These are phyloP conservation scores for Metarhizium humberi DNA, from an alignment of 2,329 filamentous ascomycete genomes.

Conservation along the genomic window DNA sequence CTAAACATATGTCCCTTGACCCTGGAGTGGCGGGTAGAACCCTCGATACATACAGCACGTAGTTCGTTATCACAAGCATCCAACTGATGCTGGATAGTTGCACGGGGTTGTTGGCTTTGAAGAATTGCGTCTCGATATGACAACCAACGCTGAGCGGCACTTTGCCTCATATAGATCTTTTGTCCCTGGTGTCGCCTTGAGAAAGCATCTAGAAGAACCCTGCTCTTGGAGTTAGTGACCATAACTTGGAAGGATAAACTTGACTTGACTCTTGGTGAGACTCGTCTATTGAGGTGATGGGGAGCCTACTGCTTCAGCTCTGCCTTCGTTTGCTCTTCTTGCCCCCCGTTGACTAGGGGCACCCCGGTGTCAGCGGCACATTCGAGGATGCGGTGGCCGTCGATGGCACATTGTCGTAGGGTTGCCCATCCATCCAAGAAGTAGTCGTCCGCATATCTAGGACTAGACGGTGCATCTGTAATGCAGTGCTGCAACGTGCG, in stretches of 20 bases:
- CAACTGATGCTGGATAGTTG: constrained; percentile 38
- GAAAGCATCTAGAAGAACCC: constrained; percentile 50
- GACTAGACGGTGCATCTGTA: constrained; percentile 45
- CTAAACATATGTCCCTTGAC: neutral
- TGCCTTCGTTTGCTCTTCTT: constrained; percentile 51
- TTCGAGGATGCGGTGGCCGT: constrained; percentile 56
- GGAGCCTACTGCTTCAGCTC: constrained; percentile 50
- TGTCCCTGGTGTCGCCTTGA: constrained; percentile 53
- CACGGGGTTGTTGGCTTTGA: constrained; percentile 38
- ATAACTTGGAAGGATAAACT: neutral
- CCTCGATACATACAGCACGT: constrained; percentile 36
- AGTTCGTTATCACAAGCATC: constrained; percentile 47
- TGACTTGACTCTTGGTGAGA: neutral
- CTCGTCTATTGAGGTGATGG: neutral
- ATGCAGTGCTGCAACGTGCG: constrained; percentile 54
- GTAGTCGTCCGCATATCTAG: constrained; percentile 46
- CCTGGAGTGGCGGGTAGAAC: neutral
- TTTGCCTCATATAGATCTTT: constrained; percentile 55
- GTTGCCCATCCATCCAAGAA: constrained; percentile 55
- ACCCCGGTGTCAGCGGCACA: constrained; percentile 54
- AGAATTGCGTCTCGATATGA: constrained; percentile 43
- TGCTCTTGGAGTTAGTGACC: constrained; percentile 15
- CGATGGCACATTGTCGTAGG: constrained; percentile 51
- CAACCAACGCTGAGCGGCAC: constrained; percentile 51
- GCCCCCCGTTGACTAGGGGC: constrained; percentile 41